A percentile compares a stretch with the other conserved stretches of the same genome.
Conservation (phyloP, 306 rosid species). For the Prunus fruticosa region DNA sequence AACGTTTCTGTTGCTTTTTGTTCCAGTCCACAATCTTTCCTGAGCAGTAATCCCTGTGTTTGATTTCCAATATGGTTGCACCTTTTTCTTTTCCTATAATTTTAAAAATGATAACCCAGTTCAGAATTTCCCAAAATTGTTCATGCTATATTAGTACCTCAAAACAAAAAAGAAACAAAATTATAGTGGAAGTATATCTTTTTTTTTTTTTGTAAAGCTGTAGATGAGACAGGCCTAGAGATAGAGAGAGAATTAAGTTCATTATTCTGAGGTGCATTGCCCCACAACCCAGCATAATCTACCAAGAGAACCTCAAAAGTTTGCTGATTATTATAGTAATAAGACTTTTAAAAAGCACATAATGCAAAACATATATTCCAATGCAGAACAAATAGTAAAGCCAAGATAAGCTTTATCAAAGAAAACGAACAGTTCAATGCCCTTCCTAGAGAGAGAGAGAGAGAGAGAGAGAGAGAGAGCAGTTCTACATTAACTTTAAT, state of each 20-base stretch:
- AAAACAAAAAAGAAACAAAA: no score
- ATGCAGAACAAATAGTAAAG: not conserved
- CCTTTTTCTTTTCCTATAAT: conserved; percentile 58
- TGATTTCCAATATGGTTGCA: conserved; percentile 64
- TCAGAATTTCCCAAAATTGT: not conserved
- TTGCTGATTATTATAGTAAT: not conserved
- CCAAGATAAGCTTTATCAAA: not conserved
- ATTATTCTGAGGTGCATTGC: not conserved
- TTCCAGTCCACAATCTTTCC: conserved; percentile 39
- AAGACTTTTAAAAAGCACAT: not conserved
- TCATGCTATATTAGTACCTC: no score
- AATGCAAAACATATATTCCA: not conserved
- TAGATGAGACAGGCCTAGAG: not conserved
- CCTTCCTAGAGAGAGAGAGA: not conserved
- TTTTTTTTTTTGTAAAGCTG: not conserved
- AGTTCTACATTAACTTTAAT: not conserved
- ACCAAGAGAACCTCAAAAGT: not conserved
- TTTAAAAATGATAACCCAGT: not conserved
- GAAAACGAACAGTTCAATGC: no score
- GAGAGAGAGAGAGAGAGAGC: not conserved
- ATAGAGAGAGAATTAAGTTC: not conserved
- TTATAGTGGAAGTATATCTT: no score
- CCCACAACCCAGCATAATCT: not conserved
- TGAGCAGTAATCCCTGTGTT: conserved; percentile 60
- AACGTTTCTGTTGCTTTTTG: conserved; percentile 36